Base-by-base conservation (phyloP, 1,284 basidiomycete genomes). In the Cystobasidium slooffiae region DNA sequence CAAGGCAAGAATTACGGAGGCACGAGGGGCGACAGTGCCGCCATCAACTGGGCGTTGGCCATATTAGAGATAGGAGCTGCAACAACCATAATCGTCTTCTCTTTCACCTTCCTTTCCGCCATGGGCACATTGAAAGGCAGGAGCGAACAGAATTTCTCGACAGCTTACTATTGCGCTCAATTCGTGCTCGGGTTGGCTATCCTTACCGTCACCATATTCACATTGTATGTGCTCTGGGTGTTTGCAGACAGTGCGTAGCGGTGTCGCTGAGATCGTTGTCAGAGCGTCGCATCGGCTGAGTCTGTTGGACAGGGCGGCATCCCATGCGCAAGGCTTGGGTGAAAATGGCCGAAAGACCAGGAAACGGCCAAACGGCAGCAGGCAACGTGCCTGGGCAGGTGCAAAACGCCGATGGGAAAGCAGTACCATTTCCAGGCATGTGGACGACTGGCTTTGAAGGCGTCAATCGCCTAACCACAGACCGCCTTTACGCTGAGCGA, bases 301-400 rank as follows among this genome's bases (percentile, higher is more conserved):
- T 10, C 10, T 31, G 8, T 6, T 5, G 10, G 31, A 55, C 41
- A 68, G 66, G 20, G 6, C 52, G 66, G 14, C 66, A 68, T 22
- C 66, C 66, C 7, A 68, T 68, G 66, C 52, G 66, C 7, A 55
- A 58, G n/a, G 66, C 66, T 31, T 68, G 66, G 66, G 8, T 56
- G 7, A 24, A 6, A 1, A 39, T 53, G 31, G 18, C 37, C 31
- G 64, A 66, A 31, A 31, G 6, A 43, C n/a, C 9, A 12, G 31
- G n/a, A 18, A 5, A 20, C 20, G 43, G 8, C 3, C 56, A 31
- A 9, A 14, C 9, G 3, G 6, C 9, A 6, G 22, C 56, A 41
- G 39, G 56, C 31, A 5, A 31, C 31, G 5, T 31, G 31, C 47
- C 47, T 3, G 47, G 20, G 14, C 14, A 56, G 14, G 14, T 56